Evolutionary conservation across 2,329 filamentous ascomycete species (phyloP), one percentile per base, ranked within the genome.

Genomic region (Trichocomaceae sp.): DNA sequence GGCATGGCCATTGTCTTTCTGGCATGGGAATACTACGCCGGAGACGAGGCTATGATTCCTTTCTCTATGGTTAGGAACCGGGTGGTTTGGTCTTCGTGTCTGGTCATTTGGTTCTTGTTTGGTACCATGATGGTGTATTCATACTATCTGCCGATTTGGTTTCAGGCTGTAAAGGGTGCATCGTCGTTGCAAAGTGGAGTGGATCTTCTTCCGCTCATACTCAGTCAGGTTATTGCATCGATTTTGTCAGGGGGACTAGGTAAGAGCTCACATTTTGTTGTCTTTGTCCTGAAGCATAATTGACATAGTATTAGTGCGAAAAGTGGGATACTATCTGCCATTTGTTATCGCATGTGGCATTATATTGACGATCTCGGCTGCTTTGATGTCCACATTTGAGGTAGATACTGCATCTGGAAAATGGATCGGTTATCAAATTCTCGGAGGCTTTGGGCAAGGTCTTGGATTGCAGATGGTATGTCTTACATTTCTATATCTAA

Each of bases 11-110:
- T 62, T 41, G 33, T 52, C 13, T 65, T 66, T 31, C 13, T 59
- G 13, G 29, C 56, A 7, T 54, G 57, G 33, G 59, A 64, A 47
- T 57, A 57, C 44, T 52, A 72, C 15, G 37, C 47, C 12, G 55
- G 55, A n/a, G 57, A 59, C 13, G 54, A 53, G 9, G 55, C 75
- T 3, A 64, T 75, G 47, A 56, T 77, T 60, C 47, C 63, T 15
- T 58, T 55, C 67, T 7, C 61, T 75, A 5, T 57, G 72, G 19
- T 67, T 62, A 47, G 61, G 70, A 31, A 66, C 70, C 33, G 65
- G 64, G n/a, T 29, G 15, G 54, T 56, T 7, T 56, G 17, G 66
- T 76, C 50, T 61, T 54, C 50, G 1, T 57, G 50, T 5, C 7
- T 54, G 3, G 47, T 44, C 3, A 33, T 46, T n/a, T 58, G 22